Conservation (phyloP, 2,329 filamentous ascomycete genomes). For the Cytospora schulzeri region DNA sequence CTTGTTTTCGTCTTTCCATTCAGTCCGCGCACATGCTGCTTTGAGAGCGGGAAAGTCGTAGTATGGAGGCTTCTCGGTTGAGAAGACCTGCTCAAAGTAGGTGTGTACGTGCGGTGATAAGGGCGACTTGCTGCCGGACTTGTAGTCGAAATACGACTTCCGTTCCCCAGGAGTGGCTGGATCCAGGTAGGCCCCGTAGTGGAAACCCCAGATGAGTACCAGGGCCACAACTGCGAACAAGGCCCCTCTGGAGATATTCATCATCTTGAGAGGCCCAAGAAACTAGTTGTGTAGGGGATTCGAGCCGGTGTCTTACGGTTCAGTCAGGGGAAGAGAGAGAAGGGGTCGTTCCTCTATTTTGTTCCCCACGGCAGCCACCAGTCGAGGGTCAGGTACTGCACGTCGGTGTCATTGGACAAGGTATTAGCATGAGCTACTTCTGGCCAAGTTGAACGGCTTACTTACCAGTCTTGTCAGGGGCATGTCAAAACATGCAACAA, state of each 20-base stretch:
- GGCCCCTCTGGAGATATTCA: not conserved
- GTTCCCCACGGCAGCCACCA: no score
- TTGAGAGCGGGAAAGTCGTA: slow-evolving; percentile 34
- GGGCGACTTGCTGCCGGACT: not conserved
- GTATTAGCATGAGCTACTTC: no score
- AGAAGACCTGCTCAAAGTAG: slow-evolving; percentile 40
- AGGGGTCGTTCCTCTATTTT: not conserved
- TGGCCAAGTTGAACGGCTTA: no score
- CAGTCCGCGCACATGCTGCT: slow-evolving; percentile 21
- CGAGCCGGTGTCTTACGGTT: not conserved
- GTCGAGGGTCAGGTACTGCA: not conserved
- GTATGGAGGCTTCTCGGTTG: slow-evolving; percentile 24
- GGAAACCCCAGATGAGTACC: slow-evolving; percentile 8
- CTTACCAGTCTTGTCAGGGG: no score
- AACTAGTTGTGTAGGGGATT: not conserved
- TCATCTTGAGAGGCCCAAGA: not conserved
- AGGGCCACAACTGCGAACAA: slow-evolving; percentile 4
- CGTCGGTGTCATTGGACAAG: no score
- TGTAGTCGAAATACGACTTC: not conserved
- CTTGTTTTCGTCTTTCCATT: slow-evolving; percentile 26
- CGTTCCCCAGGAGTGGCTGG: not conserved
- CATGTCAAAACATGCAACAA: no score
- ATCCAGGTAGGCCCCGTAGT: slow-evolving; percentile 12
- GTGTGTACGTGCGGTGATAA: slow-evolving; percentile 26
- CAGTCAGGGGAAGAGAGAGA: not conserved